Base-by-base conservation (phyloP, 768 basidiomycete genomes). In the Hemileccinum impolitum region DNA sequence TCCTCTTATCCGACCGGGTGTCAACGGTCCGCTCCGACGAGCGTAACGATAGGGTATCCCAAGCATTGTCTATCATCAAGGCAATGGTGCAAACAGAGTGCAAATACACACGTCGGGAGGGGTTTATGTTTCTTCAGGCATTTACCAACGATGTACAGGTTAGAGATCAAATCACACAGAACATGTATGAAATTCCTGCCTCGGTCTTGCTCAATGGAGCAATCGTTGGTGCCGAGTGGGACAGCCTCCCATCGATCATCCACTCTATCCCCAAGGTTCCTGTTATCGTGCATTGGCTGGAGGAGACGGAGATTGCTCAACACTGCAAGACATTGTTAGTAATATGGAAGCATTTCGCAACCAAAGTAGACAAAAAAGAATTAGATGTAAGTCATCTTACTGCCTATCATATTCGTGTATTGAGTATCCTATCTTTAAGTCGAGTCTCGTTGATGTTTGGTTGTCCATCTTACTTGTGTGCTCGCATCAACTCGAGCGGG, bases 391-490 rank as follows among this genome's bases (percentile, higher is more conserved):
- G 64, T 60, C 43, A 37, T 7, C 48, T 47, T 30, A 26, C 25
- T 28, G 18, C 41, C 28, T 38, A 13, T n/a, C 25, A 32, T 37
- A 19, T 40, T 43, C 43, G 28, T 41, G 21, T 36, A 44, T 50
- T 53, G 18, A 56, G 18, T 43, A 10, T 8, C 53, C 28, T 39
- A 32, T 39, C 12, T 48, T 41, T 26, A 53, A 80, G 79, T 52
- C 62, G 13, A 63, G 64, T 37, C 63, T 81, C 21, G 39, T 78
- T 4, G 59, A 67, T 37, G 63, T 72, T 1, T 86, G 84, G 84
- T 72, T 78, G 52, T 73, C 77, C 0, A 70, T 86, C 15, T 64
- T 87, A n/a, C 72, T 81, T 21, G 74, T 66, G 15, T 75, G 73
- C 37, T 67, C 75, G 10, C 72, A 76, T 43, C 58, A 77, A 11